phyloP scores from a whole-genome alignment of 2,329 filamentous ascomycete genomes.

The Colletotrichum eleusines region DNA sequence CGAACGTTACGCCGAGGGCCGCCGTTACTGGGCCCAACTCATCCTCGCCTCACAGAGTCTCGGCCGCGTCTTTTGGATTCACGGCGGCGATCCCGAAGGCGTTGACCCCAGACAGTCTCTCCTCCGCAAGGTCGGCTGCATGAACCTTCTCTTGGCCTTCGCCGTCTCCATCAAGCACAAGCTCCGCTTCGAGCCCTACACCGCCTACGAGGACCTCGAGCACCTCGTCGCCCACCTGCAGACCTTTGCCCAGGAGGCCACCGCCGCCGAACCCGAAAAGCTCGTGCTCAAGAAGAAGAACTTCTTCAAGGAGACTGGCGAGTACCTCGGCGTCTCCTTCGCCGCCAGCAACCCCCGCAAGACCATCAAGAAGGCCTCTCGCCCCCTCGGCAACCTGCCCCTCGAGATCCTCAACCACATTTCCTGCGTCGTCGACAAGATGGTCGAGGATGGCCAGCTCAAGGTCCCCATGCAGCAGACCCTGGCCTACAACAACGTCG shows the following conservation, averaged over 20 bases:
- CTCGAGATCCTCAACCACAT: conserved; percentile 84
- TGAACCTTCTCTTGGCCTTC: conserved; percentile 84
- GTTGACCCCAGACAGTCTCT: conserved; percentile 72
- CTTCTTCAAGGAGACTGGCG: conserved; percentile 73
- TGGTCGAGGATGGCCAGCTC: conserved; percentile 68
- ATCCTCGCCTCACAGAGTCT: conserved; percentile 74
- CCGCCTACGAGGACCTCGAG: conserved; percentile 79
- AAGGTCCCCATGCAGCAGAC: conserved; percentile 70
- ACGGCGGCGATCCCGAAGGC: conserved; percentile 69
- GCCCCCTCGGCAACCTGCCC: conserved; percentile 84
- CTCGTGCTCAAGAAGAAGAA: conserved; percentile 56
- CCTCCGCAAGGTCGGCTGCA: conserved; percentile 77
- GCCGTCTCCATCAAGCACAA: conserved; percentile 84
- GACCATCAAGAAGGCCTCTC: conserved; percentile 77
- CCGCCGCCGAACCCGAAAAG: conserved; percentile 51
- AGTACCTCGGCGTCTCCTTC: conserved; percentile 82
- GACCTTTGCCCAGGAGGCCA: conserved; percentile 75
- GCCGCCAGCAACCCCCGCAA: conserved; percentile 84
- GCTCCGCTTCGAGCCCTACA: conserved; percentile 85
- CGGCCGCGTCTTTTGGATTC: conserved; percentile 86
- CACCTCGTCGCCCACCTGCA: conserved; percentile 78
- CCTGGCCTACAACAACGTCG: conserved; percentile 70
- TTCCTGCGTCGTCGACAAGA: conserved; percentile 72
- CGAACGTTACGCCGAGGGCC: conserved; percentile 76
- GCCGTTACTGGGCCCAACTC: conserved; percentile 72